Percentiles rank a stretch among this genome's conserved stretches.
phyloP scores from a whole-genome alignment of 768 basidiomycete species.

The Roridomyces roridus region DNA sequence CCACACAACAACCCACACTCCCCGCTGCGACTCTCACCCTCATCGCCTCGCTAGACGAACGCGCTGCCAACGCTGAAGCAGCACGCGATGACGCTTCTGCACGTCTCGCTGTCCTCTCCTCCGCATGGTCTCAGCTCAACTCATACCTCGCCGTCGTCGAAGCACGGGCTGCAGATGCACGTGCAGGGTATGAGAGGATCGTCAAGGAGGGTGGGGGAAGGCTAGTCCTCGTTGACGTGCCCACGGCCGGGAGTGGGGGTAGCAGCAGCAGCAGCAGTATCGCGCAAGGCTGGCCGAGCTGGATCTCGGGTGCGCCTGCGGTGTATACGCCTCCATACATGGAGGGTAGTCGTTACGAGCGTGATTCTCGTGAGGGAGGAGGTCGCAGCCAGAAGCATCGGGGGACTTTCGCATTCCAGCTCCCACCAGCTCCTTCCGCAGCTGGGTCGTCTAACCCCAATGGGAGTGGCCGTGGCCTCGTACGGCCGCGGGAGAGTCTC shows the following conservation, averaged over 20 bases:
- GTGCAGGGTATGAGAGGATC: slow-evolving; percentile 51
- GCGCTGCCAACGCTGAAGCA: slow-evolving; percentile 54
- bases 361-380: no score
- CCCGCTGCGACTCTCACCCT: slow-evolving; percentile 1
- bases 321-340: no score
- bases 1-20: slow-evolving; percentile 36
- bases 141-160: slow-evolving; percentile 54
- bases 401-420: no score
- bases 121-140: slow-evolving; percentile 58
- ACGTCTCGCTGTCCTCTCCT: slow-evolving; percentile 41
- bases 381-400: neutral
- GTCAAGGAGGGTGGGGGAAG: slow-evolving; percentile 51
- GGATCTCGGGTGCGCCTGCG: no score
- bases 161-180: slow-evolving; percentile 53
- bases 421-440: no score
- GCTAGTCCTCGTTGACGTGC: slow-evolving; percentile 44
- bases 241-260: slow-evolving; percentile 28
- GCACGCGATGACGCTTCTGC: slow-evolving; percentile 61
- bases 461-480: neutral
- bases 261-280: neutral
- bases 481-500: neutral
- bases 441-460: no score
- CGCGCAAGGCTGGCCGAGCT: no score
- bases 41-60: slow-evolving; percentile 53
- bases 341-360: no score